Evolutionary conservation across 495 filamentous ascomycete species (phyloP), one percentile per base, ranked within the genome.

Genomic region (Penicillium alfredii): DNA sequence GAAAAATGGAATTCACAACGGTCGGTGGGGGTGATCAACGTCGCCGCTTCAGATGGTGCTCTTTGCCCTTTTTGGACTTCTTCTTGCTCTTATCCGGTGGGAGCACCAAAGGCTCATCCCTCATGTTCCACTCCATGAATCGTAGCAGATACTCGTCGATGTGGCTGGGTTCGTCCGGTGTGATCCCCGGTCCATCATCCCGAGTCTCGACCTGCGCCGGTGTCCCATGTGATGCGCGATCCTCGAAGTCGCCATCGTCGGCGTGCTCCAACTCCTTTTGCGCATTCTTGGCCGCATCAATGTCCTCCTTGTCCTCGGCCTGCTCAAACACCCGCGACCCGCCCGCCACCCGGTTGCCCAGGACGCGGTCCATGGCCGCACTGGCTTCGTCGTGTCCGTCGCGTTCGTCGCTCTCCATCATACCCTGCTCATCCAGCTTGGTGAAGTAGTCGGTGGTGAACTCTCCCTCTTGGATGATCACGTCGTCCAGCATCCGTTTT

Each of bases 401-500:
- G 2, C 74, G 68, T 18, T 75, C 77, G 20, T 75, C 75, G 33
- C 71, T 71, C 40, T 76, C 78, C 26, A 85, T 71, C 49, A 86
- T 78, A 35, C 86, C 84, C 30, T 77, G 74, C 30, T 80, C 77
- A 11, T 61, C 44, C 29, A 88, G 66, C 53, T 87, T 88, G 52
- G 86, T 87, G 68, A 96, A 92, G 64, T 94, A 90, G 58, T 97
- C 93, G 0, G 93, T 99, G 1, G 88, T 99, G 62, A 99, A 99
- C 48, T 90, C 88, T 31, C 93, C 93, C 58, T 96, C 89, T 57
- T 99, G 93, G 48, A 99, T 99, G 38, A 99, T 88, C 16, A 97
- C 85, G 50, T 97, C 90, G 50, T 99, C 93, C 0, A 99, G 68
- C 82, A 97, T 88, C 39, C 89, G 82, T 65, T 99, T 99, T 57